Conservation (phyloP, 768 basidiomycete genomes). For the Lactarius psammicola region DNA sequence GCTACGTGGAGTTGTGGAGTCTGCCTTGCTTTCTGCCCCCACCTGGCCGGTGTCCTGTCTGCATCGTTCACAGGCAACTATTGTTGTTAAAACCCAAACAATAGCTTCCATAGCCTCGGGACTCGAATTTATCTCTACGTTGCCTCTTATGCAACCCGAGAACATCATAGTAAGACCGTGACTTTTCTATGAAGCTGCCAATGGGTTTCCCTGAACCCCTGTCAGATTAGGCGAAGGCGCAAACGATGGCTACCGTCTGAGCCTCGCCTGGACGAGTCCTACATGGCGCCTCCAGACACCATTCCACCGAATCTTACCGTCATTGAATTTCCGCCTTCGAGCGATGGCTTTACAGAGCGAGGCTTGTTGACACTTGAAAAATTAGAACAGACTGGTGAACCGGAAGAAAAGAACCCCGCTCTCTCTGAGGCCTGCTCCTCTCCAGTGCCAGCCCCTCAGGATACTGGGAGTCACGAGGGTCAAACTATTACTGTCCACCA, state of each 20-base stretch:
- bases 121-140: neutral
- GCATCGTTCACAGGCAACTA: neutral
- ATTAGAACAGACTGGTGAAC: neutral
- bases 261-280: constrained; percentile 4
- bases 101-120: neutral
- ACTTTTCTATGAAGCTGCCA: too few relatives aligned
- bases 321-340: neutral
- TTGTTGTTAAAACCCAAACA: neutral
- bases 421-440: neutral
- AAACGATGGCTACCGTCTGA: constrained; percentile 9
- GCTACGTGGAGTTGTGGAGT: neutral
- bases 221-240: constrained; percentile 25
- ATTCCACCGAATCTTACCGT: neutral
- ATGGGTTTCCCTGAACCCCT: neutral
- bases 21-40: neutral
- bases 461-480: neutral
- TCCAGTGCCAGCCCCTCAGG: neutral
- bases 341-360: neutral
- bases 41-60: neutral
- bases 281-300: neutral
- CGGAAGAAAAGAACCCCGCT: neutral
- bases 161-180: constrained; percentile 17
- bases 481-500: constrained; percentile 13
- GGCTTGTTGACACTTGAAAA: neutral
- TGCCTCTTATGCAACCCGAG: neutral